These are phyloP conservation scores for Viola odorata DNA, from an alignment of 345 rosid species.

Conservation along the genomic window DNA sequence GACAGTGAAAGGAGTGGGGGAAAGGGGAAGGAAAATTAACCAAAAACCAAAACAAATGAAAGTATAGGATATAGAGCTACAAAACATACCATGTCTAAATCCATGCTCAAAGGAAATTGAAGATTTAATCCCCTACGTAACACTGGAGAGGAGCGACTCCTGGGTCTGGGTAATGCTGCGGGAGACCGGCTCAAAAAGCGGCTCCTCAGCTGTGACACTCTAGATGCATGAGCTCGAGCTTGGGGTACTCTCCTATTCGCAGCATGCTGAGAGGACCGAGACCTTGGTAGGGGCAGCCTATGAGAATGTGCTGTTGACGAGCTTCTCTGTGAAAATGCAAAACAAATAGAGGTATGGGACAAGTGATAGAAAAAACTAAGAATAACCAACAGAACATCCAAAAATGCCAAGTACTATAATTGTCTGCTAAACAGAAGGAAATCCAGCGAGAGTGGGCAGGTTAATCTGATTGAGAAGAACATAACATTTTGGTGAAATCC, in stretches of 20 bases:
- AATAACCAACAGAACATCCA: not conserved
- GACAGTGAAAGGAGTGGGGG: no score
- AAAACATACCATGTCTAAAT: constrained; percentile 56
- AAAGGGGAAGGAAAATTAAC: no score
- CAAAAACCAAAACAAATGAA: no score
- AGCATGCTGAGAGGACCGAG: constrained; percentile 34
- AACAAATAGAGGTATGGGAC: not conserved
- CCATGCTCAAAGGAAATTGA: constrained; percentile 64
- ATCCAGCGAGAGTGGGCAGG: not conserved
- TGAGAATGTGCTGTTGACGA: constrained; percentile 25
- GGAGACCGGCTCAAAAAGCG: constrained; percentile 38
- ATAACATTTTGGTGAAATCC: no score
- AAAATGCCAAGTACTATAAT: not conserved
- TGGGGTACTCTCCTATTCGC: constrained; percentile 46
- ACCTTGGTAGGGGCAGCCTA: constrained; percentile 35
- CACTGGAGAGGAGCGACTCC: constrained; percentile 11
- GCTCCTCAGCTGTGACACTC: constrained; percentile 47
- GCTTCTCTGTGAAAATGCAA: constrained; percentile 31
- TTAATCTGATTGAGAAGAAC: no score
- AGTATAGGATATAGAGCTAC: no score
- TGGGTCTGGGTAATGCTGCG: constrained; percentile 30
- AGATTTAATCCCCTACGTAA: constrained; percentile 22
- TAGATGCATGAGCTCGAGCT: constrained; percentile 34
- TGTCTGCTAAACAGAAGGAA: not conserved
- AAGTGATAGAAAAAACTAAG: not conserved